Percentiles rank a stretch among this genome's conserved stretches.
Conservation (phyloP, 306 rosid species). For the Glycyrrhiza uralensis region DNA sequence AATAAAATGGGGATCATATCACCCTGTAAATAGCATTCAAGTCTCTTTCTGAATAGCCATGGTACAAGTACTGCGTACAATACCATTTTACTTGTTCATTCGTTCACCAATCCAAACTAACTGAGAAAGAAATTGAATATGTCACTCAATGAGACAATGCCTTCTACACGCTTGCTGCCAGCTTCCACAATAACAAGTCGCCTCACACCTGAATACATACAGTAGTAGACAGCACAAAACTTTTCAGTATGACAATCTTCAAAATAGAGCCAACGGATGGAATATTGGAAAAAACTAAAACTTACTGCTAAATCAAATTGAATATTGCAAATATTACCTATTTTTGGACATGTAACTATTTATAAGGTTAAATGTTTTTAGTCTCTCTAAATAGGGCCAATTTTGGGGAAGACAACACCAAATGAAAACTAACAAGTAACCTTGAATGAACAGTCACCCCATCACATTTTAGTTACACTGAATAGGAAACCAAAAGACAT, state of each 20-base stretch:
- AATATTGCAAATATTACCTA: not conserved
- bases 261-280: not conserved
- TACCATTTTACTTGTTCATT: slow-evolving; percentile 24
- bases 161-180: slow-evolving; percentile 93
- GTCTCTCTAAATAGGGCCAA: too few relatives aligned
- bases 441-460: not conserved
- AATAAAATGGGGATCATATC: slow-evolving; percentile 53
- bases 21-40: slow-evolving; percentile 33
- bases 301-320: not conserved
- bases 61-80: slow-evolving; percentile 24
- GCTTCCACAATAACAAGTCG: slow-evolving; percentile 92
- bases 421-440: not conserved
- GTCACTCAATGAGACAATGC: slow-evolving; percentile 77
- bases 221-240: not conserved
- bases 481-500: not conserved
- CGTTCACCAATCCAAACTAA: slow-evolving; percentile 32
- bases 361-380: too few relatives aligned
- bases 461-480: not conserved
- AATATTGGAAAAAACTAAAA: not conserved
- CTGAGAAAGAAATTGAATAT: slow-evolving; percentile 79
- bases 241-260: not conserved
- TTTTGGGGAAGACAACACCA: too few relatives aligned
- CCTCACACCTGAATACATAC: slow-evolving; percentile 69
- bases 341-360: not conserved
- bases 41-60: slow-evolving; percentile 32